Evolutionary conservation across 1,139 yeast genomes (phyloP).

Genomic region (Saccharomyces uvarum): DNA sequence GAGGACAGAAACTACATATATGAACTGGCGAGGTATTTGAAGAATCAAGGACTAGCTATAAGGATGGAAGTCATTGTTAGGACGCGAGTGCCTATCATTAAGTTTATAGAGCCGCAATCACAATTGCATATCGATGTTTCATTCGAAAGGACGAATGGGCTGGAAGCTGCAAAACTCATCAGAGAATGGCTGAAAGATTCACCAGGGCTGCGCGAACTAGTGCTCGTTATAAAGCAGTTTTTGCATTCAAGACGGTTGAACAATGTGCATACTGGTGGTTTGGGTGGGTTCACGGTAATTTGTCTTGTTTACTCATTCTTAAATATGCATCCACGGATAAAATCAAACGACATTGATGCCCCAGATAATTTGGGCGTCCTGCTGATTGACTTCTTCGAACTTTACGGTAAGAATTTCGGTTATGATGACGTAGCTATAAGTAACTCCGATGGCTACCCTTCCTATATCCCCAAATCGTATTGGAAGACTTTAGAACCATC

Average conservation of each 20-base stretch:
- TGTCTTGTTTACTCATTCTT: slow-evolving; percentile 81
- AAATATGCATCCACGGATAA: slow-evolving; percentile 68
- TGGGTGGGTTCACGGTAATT: slow-evolving; percentile 91
- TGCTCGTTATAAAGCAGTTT: slow-evolving; percentile 79
- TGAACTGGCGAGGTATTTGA: slow-evolving; percentile 64
- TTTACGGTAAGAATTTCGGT: slow-evolving; percentile 89
- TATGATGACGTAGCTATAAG: slow-evolving; percentile 71
- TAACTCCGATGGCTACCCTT: slow-evolving; percentile 45
- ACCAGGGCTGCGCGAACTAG: slow-evolving; percentile 81
- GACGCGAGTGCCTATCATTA: slow-evolving; percentile 93
- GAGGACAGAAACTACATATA: slow-evolving; percentile 64
- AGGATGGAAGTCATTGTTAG: slow-evolving; percentile 81
- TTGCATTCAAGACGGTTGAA: slow-evolving; percentile 71
- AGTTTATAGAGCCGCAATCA: slow-evolving; percentile 70
- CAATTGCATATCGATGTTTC: slow-evolving; percentile 82
- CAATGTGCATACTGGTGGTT: slow-evolving; percentile 92
- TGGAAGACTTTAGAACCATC: slow-evolving; percentile 47
- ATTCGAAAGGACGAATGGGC: slow-evolving; percentile 80
- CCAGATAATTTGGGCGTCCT: slow-evolving; percentile 78
- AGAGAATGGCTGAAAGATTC: slow-evolving; percentile 65
- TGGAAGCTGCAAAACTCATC: slow-evolving; percentile 76
- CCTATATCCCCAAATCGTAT: slow-evolving; percentile 50
- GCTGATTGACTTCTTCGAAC: slow-evolving; percentile 84
- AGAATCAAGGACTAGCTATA: slow-evolving; percentile 55
- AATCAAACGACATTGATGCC: slow-evolving; percentile 60